Percentiles rank a stretch among this genome's conserved stretches.
Evolutionary conservation across 768 basidiomycete genomes (phyloP).

Genomic region (Leucocoprinus sp.): DNA sequence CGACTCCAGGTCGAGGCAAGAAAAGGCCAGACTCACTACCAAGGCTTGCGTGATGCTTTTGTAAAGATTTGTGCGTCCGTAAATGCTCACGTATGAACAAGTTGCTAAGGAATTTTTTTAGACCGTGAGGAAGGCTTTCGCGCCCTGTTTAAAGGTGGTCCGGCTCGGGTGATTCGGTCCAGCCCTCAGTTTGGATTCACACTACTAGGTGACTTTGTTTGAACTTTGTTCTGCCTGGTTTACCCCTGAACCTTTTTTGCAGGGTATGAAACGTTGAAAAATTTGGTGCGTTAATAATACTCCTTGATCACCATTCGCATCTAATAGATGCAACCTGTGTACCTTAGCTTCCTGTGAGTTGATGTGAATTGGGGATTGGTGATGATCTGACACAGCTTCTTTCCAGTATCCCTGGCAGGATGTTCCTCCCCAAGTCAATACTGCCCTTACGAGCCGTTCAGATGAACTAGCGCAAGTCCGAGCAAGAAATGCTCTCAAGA

Average conservation of each 20-base stretch:
- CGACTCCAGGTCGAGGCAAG: constrained; percentile 89
- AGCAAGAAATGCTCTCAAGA: constrained; percentile 92
- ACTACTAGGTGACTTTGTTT: constrained; percentile 43
- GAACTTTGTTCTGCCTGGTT: too few relatives aligned
- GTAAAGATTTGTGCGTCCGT: constrained; percentile 70
- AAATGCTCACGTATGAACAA: constrained; percentile 3
- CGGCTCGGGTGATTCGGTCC: constrained; percentile 79
- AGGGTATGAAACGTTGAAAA: constrained; percentile 42
- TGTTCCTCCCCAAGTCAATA: constrained; percentile 59
- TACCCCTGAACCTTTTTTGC: constrained; percentile 3
- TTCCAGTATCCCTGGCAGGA: constrained; percentile 77
- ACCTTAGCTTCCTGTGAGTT: constrained; percentile 39
- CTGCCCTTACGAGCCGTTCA: constrained; percentile 56
- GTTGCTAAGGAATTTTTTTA: constrained; percentile 24
- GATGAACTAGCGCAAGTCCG: constrained; percentile 85
- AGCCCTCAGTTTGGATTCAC: constrained; percentile 96
- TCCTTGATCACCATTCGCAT: constrained; percentile 12
- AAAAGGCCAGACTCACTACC: constrained; percentile 87
- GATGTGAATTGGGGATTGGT: constrained; percentile 18
- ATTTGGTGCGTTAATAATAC: constrained; percentile 27
- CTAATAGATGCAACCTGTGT: constrained; percentile 8
- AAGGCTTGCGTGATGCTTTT: constrained; percentile 84
- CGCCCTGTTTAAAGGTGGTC: constrained; percentile 89
- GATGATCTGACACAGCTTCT: constrained; percentile 15
- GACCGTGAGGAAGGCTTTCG: constrained; percentile 84